phyloP scores from a whole-genome alignment of 371 early-diverging fungal genomes.

The Lichtheimia ornata region DNA sequence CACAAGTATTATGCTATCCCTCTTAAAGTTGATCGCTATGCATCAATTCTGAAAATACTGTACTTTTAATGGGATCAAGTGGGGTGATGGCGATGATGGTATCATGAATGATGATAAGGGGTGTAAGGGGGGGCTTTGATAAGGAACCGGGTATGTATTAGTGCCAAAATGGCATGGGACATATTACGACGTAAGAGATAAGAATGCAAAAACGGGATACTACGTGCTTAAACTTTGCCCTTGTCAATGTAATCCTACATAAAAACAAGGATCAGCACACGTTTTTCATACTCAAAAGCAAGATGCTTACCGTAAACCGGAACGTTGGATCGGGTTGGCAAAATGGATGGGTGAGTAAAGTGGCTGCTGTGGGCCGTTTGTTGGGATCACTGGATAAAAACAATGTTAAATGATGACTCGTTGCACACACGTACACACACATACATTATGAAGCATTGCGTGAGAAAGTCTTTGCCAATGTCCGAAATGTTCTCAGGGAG shows the following conservation, averaged over 20 bases:
- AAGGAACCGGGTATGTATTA: no score
- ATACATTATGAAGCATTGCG: conserved; percentile 68
- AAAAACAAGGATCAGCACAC: not conserved
- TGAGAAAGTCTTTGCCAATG: conserved; percentile 65
- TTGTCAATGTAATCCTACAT: conserved; percentile 9
- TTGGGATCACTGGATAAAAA: conserved; percentile 52
- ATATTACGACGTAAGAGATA: no score
- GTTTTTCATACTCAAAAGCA: not conserved
- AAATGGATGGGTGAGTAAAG: conserved; percentile 58
- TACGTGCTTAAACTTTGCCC: conserved; percentile 1
- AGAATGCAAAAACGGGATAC: no score
- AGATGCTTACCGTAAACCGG: conserved; percentile 41
- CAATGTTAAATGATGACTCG: not conserved
- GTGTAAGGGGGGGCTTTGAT: no score
- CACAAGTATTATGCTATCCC: no score
- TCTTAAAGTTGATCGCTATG: no score
- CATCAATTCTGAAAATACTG: no score
- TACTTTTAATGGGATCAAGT: no score
- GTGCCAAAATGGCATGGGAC: no score
- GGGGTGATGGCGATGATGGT: no score
- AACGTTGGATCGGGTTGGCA: conserved; percentile 44
- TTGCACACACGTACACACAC: conserved; percentile 8
- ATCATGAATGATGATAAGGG: no score
- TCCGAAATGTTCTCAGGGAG: conserved; percentile 68
- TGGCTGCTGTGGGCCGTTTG: conserved; percentile 64